Base-by-base conservation (phyloP, 2,329 filamentous ascomycete genomes). In the Massarina eburnea region DNA sequence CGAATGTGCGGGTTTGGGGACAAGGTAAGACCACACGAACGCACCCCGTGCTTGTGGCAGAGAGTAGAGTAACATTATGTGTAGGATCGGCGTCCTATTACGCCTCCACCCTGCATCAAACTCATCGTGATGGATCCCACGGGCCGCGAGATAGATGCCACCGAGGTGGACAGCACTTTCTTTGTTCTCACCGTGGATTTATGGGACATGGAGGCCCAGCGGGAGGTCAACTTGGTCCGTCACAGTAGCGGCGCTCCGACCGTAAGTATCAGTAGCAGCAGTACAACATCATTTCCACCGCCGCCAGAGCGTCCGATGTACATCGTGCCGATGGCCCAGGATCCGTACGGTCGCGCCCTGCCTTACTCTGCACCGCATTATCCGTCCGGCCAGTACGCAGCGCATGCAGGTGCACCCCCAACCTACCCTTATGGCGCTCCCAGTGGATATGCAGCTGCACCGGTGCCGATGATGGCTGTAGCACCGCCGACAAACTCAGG, bases 1-100 rank as follows among this genome's bases (percentile, higher is more conserved):
- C 88, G 94, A 51, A 97, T 97, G 94, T 99, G 94, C 75, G 94
- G 94, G 7, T 99, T 97, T 74, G 94, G 94, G 52, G 94, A 99
- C 76, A 99, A 97, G 81, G 89, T 94, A 73, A 60, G 58, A 52
- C 49, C 20, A 39, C 42, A 8, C 27, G 7, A 26, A 12, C 27
- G 27, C 27, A 7, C 24, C 24, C 24, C 12, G 24, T 12, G 12
- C 7, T 12, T 26, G 24, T 26, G 12, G 12, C 7, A 12, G 12
- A 7, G 24, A 26, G 12, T 26, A 26, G 24, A 26, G 9, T 30
- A 14, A 30, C 27, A 4, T 30, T 30, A 4, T 30, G 12, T 30
- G 8, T 62, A 95, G 88, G 94, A 99, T 71, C 88, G 94, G 55
- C 82, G 94, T 54, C 94, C 94, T 20, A 96, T 99, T 59, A 97